These are phyloP conservation scores for Tolypocladium pustulatum DNA, from an alignment of 2,329 filamentous ascomycete genomes.

Conservation along the genomic window DNA sequence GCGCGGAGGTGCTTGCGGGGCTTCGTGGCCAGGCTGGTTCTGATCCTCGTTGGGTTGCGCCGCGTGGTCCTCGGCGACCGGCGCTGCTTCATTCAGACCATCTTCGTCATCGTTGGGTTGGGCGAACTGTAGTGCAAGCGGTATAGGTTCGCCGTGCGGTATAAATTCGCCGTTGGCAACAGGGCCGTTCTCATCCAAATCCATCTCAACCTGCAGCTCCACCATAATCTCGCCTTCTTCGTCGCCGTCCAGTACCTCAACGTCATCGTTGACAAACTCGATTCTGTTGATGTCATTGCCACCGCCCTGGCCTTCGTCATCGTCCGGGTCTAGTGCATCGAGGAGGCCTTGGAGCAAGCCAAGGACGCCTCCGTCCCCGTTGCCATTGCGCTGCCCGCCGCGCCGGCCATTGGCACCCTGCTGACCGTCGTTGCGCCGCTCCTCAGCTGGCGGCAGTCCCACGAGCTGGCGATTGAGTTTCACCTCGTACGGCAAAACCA, in stretches of 20 bases:
- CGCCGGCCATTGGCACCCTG: slow-evolving; percentile 9
- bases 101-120: not conserved
- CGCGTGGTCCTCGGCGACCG: not conserved
- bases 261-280: slow-evolving; percentile 6
- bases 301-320: slow-evolving; percentile 14
- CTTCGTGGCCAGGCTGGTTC: slow-evolving; percentile 15
- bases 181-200: slow-evolving; percentile 26
- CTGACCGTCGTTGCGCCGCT: slow-evolving; percentile 9
- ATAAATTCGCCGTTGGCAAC: slow-evolving; percentile 9
- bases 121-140: not conserved
- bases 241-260: not conserved
- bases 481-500: slow-evolving; percentile 36
- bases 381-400: slow-evolving; percentile 10
- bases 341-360: slow-evolving; percentile 25
- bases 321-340: slow-evolving; percentile 24
- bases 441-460: slow-evolving; percentile 23
- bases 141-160: slow-evolving; percentile 8
- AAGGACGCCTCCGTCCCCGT: slow-evolving; percentile 20
- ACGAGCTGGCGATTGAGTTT: slow-evolving; percentile 36
- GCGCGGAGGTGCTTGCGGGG: slow-evolving; percentile 22
- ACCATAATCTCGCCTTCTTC: slow-evolving; percentile 15
- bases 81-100: not conserved
- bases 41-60: not conserved
- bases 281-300: slow-evolving; percentile 8
- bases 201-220: slow-evolving; percentile 21